Conservation (phyloP, 495 filamentous ascomycete species). For the Sporormia fimetaria region DNA sequence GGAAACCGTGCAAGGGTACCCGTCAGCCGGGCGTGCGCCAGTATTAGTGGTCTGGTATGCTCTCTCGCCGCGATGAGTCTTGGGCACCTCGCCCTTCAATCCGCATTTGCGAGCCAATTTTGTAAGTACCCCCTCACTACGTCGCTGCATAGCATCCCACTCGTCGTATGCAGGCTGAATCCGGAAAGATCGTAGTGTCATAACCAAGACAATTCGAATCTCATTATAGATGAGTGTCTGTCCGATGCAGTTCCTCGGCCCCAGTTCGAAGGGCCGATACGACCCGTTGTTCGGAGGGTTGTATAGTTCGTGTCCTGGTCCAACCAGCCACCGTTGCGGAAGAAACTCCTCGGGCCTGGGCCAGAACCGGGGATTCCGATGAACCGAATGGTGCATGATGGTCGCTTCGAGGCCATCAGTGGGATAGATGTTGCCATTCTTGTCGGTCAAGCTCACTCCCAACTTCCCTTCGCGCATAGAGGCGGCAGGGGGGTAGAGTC, state of each 20-base stretch:
- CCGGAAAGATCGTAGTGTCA: constrained; percentile 39
- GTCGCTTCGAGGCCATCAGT: constrained; percentile 24
- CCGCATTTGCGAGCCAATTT: background rate
- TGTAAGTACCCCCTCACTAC: background rate
- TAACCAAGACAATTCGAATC: constrained; percentile 34
- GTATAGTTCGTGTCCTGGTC: constrained; percentile 1
- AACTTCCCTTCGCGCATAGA: constrained; percentile 9
- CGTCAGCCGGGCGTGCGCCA: constrained; percentile 6
- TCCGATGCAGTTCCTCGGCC: constrained; percentile 44
- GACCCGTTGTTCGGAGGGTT: background rate
- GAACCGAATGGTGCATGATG: constrained; percentile 15
- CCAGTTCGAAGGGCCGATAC: constrained; percentile 25
- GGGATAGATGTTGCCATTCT: constrained; percentile 25
- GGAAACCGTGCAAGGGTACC: constrained; percentile 4
- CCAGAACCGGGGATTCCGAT: constrained; percentile 8
- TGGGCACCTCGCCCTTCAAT: background rate
- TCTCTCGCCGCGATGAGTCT: constrained; percentile 4
- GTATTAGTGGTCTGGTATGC: constrained; percentile 6
- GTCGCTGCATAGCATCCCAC: constrained; percentile 4
- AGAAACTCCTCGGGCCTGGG: constrained; percentile 3
- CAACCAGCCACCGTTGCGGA: constrained; percentile 15
- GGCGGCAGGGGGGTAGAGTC: constrained; percentile 10
- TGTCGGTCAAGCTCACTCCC: constrained; percentile 17
- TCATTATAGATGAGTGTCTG: constrained; percentile 33
- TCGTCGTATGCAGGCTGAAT: constrained; percentile 27